Base-by-base conservation (phyloP, 805 yeast species). In the Sungouiella thailandica region DNA sequence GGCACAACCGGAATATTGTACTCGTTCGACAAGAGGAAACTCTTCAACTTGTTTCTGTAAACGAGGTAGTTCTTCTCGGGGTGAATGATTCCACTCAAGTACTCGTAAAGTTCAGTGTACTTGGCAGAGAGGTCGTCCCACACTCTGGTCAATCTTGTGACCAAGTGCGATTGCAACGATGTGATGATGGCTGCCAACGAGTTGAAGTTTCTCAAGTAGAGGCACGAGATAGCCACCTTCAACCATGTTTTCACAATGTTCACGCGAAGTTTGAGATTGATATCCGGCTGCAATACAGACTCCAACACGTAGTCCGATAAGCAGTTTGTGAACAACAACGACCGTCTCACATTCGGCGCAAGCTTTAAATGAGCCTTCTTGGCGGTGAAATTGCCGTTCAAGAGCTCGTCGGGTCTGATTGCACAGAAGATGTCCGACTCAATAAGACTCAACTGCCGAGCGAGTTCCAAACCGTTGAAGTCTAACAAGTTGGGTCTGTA, bases 171-270 rank as follows among this genome's bases (percentile, higher is more conserved):
- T 52, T 84, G 94, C 41, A 84, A 62, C 2, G 88, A 71, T 1
- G 88, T 82, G 62, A 84, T 76, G 29, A 84, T 80, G 1, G 90
- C 81, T 2, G 90, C 89, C 41, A 84, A 62, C 0, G 93, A 79
- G 51, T 84, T 84, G 62, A 78, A 83, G 52, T 84, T 84, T 39
- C 88, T 65, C 53, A 83, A 66, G 47, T 83, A 81, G 26, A 80
- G 65, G 44, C 88, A 79, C 1, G 88, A 80, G 34, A 81, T 65
- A 0, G 87, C 84, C 22, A 83, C 69, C 49, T 81, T 81, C 37
- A 84, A 58, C 94, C 95, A 84, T 10, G 76, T 70, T 45, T 78
- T 78, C 23, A 83, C 53, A 34, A 78, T 70, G 35, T 67, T 67
- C 7, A 70, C 61, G 39, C 90, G 65, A 40, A 69, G 69, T 43